Conservation (phyloP, 106 monocot genomes). For the Dendrobium catenatum region DNA sequence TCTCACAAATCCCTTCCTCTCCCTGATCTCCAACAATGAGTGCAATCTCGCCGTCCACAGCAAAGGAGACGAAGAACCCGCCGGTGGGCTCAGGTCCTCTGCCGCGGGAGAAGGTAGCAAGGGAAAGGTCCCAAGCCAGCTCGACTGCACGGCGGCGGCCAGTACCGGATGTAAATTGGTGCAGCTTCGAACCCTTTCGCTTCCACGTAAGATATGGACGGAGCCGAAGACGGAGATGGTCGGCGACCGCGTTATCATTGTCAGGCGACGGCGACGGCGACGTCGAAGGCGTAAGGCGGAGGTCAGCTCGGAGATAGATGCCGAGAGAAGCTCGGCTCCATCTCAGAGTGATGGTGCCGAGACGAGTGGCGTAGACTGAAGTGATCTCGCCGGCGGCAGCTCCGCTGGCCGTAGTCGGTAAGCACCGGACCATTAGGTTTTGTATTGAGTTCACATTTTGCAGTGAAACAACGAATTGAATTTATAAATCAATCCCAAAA, state of each 20-base stretch:
- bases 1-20: neutral
- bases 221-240: neutral
- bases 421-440: neutral
- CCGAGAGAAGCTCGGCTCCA: neutral
- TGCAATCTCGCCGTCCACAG: neutral
- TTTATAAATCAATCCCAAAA: neutral
- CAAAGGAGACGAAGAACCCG: conserved; percentile 1
- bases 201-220: neutral
- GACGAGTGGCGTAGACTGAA: conserved; percentile 3
- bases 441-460: neutral
- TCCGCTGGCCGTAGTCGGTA: neutral
- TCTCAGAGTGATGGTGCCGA: neutral
- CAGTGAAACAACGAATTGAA: neutral
- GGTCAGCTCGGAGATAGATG: neutral
- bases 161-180: neutral
- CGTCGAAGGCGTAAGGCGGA: neutral
- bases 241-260: neutral
- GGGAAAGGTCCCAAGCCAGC: neutral
- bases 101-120: neutral
- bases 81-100: neutral
- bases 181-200: conserved; percentile 5
- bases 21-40: neutral
- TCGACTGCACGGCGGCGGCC: neutral
- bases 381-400: conserved; percentile 1
- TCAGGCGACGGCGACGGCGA: neutral